These are phyloP conservation scores for Phytophthora fragariae DNA, from an alignment of 352 stramenopile species.

Conservation along the genomic window DNA sequence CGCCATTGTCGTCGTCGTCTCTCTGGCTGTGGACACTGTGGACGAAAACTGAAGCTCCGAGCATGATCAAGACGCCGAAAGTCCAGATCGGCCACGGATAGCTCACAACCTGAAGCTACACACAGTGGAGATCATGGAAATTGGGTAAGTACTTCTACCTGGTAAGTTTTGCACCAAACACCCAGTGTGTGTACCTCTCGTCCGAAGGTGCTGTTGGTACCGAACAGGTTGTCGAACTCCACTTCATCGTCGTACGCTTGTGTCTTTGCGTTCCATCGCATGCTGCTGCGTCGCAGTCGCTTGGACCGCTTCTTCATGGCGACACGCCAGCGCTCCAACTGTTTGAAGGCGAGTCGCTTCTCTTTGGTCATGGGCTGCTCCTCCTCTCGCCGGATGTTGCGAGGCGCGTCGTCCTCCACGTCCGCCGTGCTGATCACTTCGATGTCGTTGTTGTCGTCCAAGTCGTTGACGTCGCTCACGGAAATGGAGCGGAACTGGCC, in stretches of 20 bases:
- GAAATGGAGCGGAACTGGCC: conserved; percentile 35
- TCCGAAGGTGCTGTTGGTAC: conserved; percentile 29
- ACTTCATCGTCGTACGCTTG: conserved; percentile 36
- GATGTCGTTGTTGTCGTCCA: conserved; percentile 36
- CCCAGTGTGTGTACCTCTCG: conserved; percentile 27
- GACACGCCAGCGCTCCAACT: conserved; percentile 47
- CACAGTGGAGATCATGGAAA: neutral
- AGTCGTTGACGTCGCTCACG: conserved; percentile 34
- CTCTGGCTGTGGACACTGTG: conserved; percentile 50
- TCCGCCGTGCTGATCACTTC: conserved; percentile 32
- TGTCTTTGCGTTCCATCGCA: conserved; percentile 36
- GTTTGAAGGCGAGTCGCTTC: conserved; percentile 45
- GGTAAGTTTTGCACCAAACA: neutral
- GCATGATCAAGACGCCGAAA: conserved; percentile 56
- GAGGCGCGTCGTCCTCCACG: conserved; percentile 25
- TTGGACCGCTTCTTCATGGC: conserved; percentile 42
- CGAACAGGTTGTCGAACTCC: conserved; percentile 50
- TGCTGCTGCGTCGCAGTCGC: conserved; percentile 15
- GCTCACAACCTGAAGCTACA: conserved; percentile 59
- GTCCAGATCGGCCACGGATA: conserved; percentile 74
- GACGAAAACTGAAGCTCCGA: conserved; percentile 67
- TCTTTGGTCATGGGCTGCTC: conserved; percentile 47
- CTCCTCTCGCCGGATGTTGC: conserved; percentile 24
- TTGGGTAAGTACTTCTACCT: conserved; percentile 2
- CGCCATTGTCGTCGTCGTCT: conserved; percentile 16